phyloP scores from a whole-genome alignment of 2,329 filamentous ascomycete genomes.

The Helicocarpus griseus region DNA sequence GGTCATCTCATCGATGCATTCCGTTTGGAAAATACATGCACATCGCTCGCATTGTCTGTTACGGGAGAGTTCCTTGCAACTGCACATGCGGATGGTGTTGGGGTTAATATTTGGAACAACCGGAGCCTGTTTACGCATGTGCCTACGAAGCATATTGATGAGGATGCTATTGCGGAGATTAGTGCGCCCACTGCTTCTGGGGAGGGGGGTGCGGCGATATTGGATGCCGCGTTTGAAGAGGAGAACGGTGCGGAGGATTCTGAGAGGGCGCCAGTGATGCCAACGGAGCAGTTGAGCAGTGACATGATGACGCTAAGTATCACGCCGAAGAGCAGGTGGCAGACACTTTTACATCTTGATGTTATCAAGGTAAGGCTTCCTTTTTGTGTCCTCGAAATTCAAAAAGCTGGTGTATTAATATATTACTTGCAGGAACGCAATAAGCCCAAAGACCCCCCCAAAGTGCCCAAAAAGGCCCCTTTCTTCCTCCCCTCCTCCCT shows the following conservation, averaged over 20 bases:
- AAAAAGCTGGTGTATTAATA: conserved; percentile 11
- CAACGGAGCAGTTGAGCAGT: conserved; percentile 66
- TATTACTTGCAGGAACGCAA: conserved; percentile 62
- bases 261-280: conserved; percentile 45
- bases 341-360: conserved; percentile 86
- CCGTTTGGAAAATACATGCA: conserved; percentile 67
- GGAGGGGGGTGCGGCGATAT: conserved; percentile 64
- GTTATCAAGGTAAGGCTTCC: conserved; percentile 51
- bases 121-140: conserved; percentile 83
- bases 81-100: conserved; percentile 68
- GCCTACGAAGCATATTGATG: conserved; percentile 73
- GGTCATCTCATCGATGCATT: conserved; percentile 93
- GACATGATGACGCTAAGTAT: conserved; percentile 83
- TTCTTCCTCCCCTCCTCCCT: conserved; percentile 67
- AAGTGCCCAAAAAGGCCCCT: conserved; percentile 84
- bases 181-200: conserved; percentile 67
- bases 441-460: conserved; percentile 84
- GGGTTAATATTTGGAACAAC: conserved; percentile 95
- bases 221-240: conserved; percentile 66
- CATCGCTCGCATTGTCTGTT: conserved; percentile 73
- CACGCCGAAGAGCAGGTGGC: conserved; percentile 85
- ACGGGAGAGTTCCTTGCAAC: conserved; percentile 94
- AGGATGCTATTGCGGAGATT: conserved; percentile 59
- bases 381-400: background rate
- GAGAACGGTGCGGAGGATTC: conserved; percentile 37